Percentiles rank a stretch among this genome's conserved stretches.
phyloP scores from a whole-genome alignment of 2,329 filamentous ascomycete species.

The Cladosporium austrohemisphaericum region DNA sequence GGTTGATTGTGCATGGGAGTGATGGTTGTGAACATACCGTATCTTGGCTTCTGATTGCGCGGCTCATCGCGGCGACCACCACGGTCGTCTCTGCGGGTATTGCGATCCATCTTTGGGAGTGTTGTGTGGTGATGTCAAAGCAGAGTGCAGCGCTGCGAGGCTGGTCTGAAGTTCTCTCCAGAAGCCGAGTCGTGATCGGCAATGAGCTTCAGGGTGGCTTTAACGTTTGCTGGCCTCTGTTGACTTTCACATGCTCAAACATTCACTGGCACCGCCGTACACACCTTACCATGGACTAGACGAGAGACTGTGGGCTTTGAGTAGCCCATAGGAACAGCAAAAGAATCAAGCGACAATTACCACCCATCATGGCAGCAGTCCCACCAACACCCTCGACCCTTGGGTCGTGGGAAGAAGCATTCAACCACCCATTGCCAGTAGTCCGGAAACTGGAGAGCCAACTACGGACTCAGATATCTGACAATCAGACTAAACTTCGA shows the following conservation, averaged over 20 bases:
- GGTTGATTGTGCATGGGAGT: not conserved
- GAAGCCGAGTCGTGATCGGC: too few relatives aligned
- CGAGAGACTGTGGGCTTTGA: not conserved
- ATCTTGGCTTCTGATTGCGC: slow-evolving; percentile 25
- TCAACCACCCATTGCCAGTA: slow-evolving; percentile 60
- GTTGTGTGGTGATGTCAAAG: slow-evolving; percentile 4
- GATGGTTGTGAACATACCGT: slow-evolving; percentile 20
- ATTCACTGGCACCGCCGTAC: not conserved
- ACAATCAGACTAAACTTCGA: slow-evolving; percentile 63
- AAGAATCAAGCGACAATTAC: not conserved
- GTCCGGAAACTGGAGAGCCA: slow-evolving; percentile 62
- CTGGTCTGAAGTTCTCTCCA: slow-evolving; percentile 14
- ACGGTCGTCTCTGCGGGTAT: slow-evolving; percentile 24
- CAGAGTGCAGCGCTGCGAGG: too few relatives aligned
- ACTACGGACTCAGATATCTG: slow-evolving; percentile 58
- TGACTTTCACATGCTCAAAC: slow-evolving; percentile 11
- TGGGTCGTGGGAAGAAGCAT: slow-evolving; percentile 63
- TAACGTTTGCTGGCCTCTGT: slow-evolving; percentile 4
- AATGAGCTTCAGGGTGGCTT: slow-evolving; percentile 1
- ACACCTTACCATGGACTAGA: slow-evolving; percentile 10
- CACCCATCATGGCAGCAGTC: slow-evolving; percentile 3
- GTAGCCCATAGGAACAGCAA: not conserved
- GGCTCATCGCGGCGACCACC: slow-evolving; percentile 24
- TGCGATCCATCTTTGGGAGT: slow-evolving; percentile 25
- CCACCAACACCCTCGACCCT: slow-evolving; percentile 44